phyloP scores from a whole-genome alignment of 257 asterid genomes.

The Leptodermis oblonga region DNA sequence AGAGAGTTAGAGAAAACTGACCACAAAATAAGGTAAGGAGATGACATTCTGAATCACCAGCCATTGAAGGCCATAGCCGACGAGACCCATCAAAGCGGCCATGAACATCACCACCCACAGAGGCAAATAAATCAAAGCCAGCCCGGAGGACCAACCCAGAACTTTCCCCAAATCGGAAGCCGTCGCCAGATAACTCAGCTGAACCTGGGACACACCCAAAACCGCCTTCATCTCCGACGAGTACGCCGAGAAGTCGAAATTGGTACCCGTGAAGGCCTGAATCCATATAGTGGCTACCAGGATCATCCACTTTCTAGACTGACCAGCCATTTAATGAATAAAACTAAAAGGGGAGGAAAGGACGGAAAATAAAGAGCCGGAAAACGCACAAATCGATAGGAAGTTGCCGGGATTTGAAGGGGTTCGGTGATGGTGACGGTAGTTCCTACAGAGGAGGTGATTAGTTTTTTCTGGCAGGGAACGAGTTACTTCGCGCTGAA shows the following conservation, averaged over 20 bases:
- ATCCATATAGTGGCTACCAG: conserved; percentile 78
- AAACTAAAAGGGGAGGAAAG: no score
- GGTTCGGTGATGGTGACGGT: neutral
- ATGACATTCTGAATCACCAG: conserved; percentile 47
- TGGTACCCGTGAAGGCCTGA: conserved; percentile 90
- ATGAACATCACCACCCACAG: conserved; percentile 66
- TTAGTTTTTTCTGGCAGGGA: neutral
- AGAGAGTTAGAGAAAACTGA: conserved; percentile 46
- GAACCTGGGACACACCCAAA: conserved; percentile 73
- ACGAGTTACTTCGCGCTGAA: neutral
- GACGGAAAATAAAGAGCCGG: neutral
- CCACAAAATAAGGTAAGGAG: conserved; percentile 72
- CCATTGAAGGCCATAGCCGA: conserved; percentile 88
- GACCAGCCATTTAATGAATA: conserved; percentile 30
- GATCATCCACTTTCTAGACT: conserved; percentile 80
- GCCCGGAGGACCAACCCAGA: conserved; percentile 87
- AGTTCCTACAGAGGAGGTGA: neutral
- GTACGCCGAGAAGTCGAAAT: conserved; percentile 85
- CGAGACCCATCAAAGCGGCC: conserved; percentile 74
- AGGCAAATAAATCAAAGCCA: conserved; percentile 65
- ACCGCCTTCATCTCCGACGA: conserved; percentile 71
- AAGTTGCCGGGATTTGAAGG: conserved; percentile 8
- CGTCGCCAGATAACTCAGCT: conserved; percentile 78
- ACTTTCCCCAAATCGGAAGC: conserved; percentile 92
- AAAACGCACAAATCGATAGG: neutral